Evolutionary conservation across 2,329 filamentous ascomycete genomes (phyloP).

Genomic region (Fusarium bactridioides): DNA sequence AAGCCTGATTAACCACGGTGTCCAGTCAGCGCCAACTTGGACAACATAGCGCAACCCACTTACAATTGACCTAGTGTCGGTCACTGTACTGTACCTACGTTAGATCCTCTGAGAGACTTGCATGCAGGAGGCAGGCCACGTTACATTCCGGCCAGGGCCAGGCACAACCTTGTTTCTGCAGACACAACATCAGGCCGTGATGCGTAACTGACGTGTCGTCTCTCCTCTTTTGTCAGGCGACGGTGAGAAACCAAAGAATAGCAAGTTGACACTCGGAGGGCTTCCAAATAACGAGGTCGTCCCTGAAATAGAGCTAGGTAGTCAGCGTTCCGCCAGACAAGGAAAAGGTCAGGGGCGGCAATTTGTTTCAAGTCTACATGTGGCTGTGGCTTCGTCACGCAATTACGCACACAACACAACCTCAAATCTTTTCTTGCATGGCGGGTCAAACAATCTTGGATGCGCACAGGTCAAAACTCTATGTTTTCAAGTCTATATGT

Average conservation of each 20-base stretch:
- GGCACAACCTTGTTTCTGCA: conserved; percentile 17
- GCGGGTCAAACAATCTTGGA: neutral
- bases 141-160: conserved; percentile 20
- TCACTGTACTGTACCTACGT: neutral
- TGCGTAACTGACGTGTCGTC: conserved; percentile 33
- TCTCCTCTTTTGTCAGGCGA: neutral
- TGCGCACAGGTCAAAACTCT: conserved; percentile 12
- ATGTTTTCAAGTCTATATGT: conserved; percentile 26
- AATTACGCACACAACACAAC: neutral
- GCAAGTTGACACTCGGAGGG: neutral
- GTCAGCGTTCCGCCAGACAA: neutral
- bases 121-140: neutral
- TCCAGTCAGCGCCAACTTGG: neutral
- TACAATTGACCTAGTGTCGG: neutral
- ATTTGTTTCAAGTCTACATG: conserved; percentile 22
- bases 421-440: neutral
- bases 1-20: neutral
- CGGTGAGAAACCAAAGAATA: neutral
- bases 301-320: neutral
- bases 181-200: conserved; percentile 17
- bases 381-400: conserved; percentile 7
- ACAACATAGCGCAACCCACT: neutral
- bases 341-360: neutral
- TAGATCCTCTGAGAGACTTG: neutral
- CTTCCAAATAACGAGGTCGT: neutral